phyloP scores from a whole-genome alignment of 2,329 filamentous ascomycete genomes.

The Hymenoscyphus fraxineus region DNA sequence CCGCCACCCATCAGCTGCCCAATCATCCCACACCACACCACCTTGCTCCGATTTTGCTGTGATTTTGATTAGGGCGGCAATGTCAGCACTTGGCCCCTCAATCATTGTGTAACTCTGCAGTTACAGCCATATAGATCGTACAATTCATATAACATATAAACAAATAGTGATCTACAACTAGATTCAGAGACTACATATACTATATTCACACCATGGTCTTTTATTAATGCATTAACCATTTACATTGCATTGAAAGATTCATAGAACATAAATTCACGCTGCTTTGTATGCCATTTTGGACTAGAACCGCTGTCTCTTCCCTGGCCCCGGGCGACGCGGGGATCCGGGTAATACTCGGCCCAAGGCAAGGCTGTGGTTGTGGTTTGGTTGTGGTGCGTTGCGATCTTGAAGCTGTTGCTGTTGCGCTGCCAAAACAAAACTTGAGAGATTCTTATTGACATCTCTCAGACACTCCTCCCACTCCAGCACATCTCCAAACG shows the following conservation, averaged over 20 bases:
- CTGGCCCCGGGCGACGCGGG: background rate
- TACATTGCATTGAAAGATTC: too few relatives aligned
- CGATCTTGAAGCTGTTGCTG: conserved; percentile 3
- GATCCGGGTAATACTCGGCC: background rate
- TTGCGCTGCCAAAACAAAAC: conserved; percentile 3
- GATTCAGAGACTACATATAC: background rate
- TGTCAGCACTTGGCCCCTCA: background rate
- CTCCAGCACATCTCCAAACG: conserved; percentile 6
- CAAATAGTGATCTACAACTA: background rate
- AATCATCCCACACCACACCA: background rate
- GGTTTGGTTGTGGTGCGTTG: background rate
- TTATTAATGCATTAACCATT: too few relatives aligned
- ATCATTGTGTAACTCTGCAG: background rate
- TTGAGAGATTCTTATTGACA: background rate
- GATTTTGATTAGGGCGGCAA: background rate
- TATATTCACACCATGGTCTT: too few relatives aligned
- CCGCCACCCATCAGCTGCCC: background rate
- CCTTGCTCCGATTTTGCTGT: too few relatives aligned
- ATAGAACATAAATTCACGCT: too few relatives aligned
- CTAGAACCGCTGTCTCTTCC: background rate
- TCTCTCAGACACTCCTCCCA: background rate
- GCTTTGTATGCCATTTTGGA: background rate
- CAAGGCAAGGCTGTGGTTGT: background rate
- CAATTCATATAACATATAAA: background rate
- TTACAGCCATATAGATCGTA: too few relatives aligned